Evolutionary conservation across 305 asterid species (phyloP).

Genomic region (Plantago coronopus): DNA sequence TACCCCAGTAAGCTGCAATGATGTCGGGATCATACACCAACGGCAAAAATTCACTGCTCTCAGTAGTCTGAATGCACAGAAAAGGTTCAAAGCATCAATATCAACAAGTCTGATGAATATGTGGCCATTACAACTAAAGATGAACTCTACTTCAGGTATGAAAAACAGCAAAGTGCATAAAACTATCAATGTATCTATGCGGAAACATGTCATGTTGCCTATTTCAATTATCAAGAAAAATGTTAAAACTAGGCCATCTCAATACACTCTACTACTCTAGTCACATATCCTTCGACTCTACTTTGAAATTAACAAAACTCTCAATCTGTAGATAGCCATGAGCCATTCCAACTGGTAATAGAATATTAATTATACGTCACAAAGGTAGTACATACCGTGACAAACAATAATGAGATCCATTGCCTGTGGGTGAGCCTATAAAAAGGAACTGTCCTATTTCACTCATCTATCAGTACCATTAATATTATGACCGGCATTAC

Average conservation of each 20-base stretch:
- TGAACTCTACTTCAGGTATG: background rate
- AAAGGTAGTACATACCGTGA: background rate
- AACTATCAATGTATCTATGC: too few relatives aligned
- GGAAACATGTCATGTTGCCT: too few relatives aligned
- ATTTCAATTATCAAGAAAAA: too few relatives aligned
- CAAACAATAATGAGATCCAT: slow-evolving; percentile 2
- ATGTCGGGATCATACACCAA: slow-evolving; percentile 81
- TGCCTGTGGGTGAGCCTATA: background rate
- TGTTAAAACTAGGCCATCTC: too few relatives aligned
- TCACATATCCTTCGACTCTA: too few relatives aligned
- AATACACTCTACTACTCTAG: too few relatives aligned
- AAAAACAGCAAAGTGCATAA: background rate
- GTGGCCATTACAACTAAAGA: background rate
- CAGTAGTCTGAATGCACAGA: slow-evolving; percentile 60
- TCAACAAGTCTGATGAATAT: background rate
- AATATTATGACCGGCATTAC: too few relatives aligned
- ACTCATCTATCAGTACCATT: too few relatives aligned
- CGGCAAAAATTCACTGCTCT: slow-evolving; percentile 94
- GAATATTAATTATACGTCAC: too few relatives aligned
- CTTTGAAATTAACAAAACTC: background rate
- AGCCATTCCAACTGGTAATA: too few relatives aligned
- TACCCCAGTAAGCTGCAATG: slow-evolving; percentile 92
- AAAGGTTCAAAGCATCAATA: slow-evolving; percentile 16
- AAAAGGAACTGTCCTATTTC: too few relatives aligned
- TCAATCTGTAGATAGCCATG: background rate